Base-by-base conservation (phyloP, 106 monocot genomes). In the Allium fistulosum region DNA sequence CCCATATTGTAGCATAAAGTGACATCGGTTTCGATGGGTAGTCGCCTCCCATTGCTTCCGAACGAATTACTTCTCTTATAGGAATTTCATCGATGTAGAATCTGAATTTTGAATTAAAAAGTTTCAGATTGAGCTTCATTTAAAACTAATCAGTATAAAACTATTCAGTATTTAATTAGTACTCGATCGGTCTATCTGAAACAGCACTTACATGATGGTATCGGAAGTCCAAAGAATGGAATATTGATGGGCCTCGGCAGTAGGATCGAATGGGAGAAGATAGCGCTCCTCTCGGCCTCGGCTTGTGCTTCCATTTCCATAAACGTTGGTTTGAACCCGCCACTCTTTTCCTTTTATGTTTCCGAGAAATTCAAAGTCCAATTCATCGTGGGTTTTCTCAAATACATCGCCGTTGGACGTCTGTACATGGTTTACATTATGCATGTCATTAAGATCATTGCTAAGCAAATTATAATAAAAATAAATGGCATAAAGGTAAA, bases 221-320 rank as follows among this genome's bases (percentile, higher is more conserved):
- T 74, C 13, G 13, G 77, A 18, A 49, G 79, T 79, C 93, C 93
- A 93, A 8, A 88, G 77, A 59, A 93, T 86, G 70, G 85, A 81
- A 79, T 93, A 93, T 16, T 68, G 81, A 69, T 93, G 93, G 3
- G 75, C 37, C 46, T 81, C 83, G 13, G 66, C 48, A 8, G 85
- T 88, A 16, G 93, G 93, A 56, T 93, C 86, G 53, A 93, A 93
- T 9, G 85, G 86, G 26, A 93, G 83, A 47, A 65, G 71, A 76
- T 86, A 93, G 1, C 93, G 75, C 76, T 93, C 93, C 69, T 93
- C 93, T 0, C 93, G 79, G 13, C 93, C 93, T 9, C 83, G 76
- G 69, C 62, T 75, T 45, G 86, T 93, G 85, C 93, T 93, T 12
- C 93, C 93, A 46, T 89, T 89, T 50, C 93, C 93, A 62, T 93